Evolutionary conservation across 805 yeast genomes (phyloP).

Genomic region (Ogataea glucozyma): DNA sequence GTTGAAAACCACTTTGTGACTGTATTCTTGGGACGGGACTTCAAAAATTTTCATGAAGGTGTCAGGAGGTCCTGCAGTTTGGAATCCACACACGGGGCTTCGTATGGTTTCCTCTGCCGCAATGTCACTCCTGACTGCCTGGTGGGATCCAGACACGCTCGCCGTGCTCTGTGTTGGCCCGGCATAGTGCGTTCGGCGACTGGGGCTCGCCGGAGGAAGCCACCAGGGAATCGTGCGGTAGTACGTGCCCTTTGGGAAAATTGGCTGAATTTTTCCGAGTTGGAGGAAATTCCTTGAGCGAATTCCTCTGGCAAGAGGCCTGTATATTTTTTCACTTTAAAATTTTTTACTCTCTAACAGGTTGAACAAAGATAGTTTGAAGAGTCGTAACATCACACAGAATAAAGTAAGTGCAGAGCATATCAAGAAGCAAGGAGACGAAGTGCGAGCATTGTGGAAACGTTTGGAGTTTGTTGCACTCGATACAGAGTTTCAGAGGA

Average conservation of each 20-base stretch:
- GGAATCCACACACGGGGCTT: too few species aligned
- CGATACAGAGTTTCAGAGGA: conserved; percentile 1
- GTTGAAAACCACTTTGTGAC: conserved; percentile 4
- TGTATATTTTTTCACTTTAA: conserved; percentile 11
- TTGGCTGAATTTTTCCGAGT: conserved; percentile 1
- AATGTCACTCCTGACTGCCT: too few species aligned
- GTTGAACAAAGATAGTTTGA: conserved; percentile 1
- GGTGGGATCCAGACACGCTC: too few species aligned
- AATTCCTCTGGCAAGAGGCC: conserved; percentile 3
- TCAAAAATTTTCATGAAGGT: conserved; percentile 1
- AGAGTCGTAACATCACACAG: conserved; percentile 22
- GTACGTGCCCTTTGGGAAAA: conserved; percentile 1
- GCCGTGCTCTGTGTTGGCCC: too few species aligned
- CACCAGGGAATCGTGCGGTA: too few species aligned
- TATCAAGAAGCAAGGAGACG: background rate
- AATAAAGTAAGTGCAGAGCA: conserved; percentile 26
- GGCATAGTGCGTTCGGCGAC: too few species aligned
- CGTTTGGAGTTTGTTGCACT: background rate
- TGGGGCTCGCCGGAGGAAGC: too few species aligned
- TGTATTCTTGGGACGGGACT: background rate
- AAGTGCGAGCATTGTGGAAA: conserved; percentile 1
- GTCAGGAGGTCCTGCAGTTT: too few species aligned
- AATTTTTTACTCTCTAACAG: conserved; percentile 12
- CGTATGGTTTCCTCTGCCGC: too few species aligned
- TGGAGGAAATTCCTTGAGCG: background rate